Percentiles rank a stretch among this genome's conserved stretches.
phyloP scores from a whole-genome alignment of 2,329 filamentous ascomycete species.

The Thelonectria blattea region DNA sequence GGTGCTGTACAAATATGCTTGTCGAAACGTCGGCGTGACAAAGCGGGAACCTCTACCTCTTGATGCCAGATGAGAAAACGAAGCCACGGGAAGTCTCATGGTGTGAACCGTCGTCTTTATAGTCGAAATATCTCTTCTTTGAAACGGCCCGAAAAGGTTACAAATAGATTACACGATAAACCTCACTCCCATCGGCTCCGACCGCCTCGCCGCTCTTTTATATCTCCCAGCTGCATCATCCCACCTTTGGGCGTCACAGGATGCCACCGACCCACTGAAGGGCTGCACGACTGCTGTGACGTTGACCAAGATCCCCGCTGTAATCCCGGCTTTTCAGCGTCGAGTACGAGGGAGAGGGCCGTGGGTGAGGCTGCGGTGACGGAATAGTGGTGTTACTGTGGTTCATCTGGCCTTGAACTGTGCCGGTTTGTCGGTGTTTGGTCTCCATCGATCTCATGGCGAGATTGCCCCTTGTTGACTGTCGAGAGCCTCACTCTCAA shows the following conservation, averaged over 20 bases:
- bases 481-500: not conserved
- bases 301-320: not conserved
- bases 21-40: not conserved
- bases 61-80: not conserved
- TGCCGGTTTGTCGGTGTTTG: not conserved
- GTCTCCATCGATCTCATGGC: not conserved
- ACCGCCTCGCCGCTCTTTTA: not conserved
- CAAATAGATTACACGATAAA: not conserved
- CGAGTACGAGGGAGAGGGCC: not conserved
- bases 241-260: not conserved
- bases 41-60: not conserved
- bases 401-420: not conserved
- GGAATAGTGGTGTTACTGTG: not conserved
- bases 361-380: not conserved
- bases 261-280: not conserved
- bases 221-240: not conserved
- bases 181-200: not conserved
- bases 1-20: slow-evolving; percentile 4
- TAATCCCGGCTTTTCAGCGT: not conserved
- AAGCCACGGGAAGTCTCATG: not conserved
- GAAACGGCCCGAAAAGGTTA: no score
- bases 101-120: not conserved
- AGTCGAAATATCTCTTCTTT: not conserved
- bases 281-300: not conserved
- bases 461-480: not conserved